Evolutionary conservation across 2,329 filamentous ascomycete species (phyloP), one percentile per base, ranked within the genome.

Genomic region (Botryosphaeria dothidea): DNA sequence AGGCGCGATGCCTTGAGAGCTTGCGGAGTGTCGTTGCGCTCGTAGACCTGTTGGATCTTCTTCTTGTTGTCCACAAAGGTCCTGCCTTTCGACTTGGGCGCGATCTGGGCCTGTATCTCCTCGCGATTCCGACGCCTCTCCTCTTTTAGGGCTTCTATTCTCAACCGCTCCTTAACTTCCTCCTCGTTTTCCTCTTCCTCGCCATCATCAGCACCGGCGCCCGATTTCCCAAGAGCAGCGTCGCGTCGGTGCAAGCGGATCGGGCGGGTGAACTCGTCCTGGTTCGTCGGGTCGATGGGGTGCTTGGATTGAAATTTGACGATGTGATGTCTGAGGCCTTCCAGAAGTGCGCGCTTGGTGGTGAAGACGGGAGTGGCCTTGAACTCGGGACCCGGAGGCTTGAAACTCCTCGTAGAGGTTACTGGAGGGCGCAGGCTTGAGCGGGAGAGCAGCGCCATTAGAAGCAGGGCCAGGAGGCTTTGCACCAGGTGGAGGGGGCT

Each of bases 231-330:
- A 84, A 88, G 71, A 88, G 89, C 71, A 89, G 87, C 76, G 74
- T 97, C 93, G 65, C 95, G 90, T 68, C 95, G 89, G 74, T 98
- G 93, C 41, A 99, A 82, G 41, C 92, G 90, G 34, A 98, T 91
- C 0, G 95, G 95, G 29, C 93, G 88, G 19, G 91, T 90, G 74
- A 98, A 99, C 60, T 96, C 88, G 5, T 88, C 83, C 69, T 94
- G 89, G 72, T 98, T 89, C 66, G 92, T 83, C 34, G 88, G 85
- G 70, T 90, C 90, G 67, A 87, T 79, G n/a, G 74, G 80, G 68
- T 83, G 83, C 71, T 88, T 88, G 60, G 85, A 82, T 67, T 90
- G 84, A 64, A 99, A 88, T 70, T 92, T 90, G 83, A 97, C 93
- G 68, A 96, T 86, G 74, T 99, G 95, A 72, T 93, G 89, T 56